Conservation (phyloP, 805 yeast species). For the Pichia sporocuriosa region DNA sequence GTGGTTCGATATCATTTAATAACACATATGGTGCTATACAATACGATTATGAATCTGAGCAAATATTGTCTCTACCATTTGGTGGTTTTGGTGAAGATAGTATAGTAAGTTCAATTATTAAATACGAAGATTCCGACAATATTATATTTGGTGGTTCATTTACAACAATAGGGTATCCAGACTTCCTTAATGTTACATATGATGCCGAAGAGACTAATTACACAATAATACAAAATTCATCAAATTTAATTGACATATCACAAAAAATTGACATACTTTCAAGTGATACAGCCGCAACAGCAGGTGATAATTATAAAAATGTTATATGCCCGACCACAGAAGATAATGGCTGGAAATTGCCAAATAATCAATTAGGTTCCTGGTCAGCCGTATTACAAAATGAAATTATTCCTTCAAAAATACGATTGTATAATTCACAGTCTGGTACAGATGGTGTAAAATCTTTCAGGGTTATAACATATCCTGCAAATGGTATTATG, state of each 20-base stretch:
- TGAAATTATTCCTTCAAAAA: slow-evolving; percentile 57
- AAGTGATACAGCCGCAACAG: slow-evolving; percentile 7
- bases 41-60: slow-evolving; percentile 44
- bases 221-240: slow-evolving; percentile 16
- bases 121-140: slow-evolving; percentile 35
- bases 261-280: slow-evolving; percentile 37
- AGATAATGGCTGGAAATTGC: slow-evolving; percentile 45
- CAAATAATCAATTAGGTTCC: slow-evolving; percentile 47
- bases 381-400: slow-evolving; percentile 58
- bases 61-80: slow-evolving; percentile 52
- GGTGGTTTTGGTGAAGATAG: slow-evolving; percentile 66
- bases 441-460: slow-evolving; percentile 40
- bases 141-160: slow-evolving; percentile 80
- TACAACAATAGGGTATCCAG: slow-evolving; percentile 47
- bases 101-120: slow-evolving; percentile 53
- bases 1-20: slow-evolving; percentile 62
- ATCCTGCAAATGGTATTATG: slow-evolving; percentile 85
- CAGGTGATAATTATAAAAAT: slow-evolving; percentile 26
- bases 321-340: slow-evolving; percentile 51
- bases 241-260: slow-evolving; percentile 17
- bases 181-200: slow-evolving; percentile 28
- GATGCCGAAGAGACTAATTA: slow-evolving; percentile 24
- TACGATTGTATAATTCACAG: slow-evolving; percentile 62
- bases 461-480: slow-evolving; percentile 63
- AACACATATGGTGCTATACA: slow-evolving; percentile 52